Percentiles rank a stretch among this genome's conserved stretches.
Conservation (phyloP, 2,329 filamentous ascomycete genomes). For the Diaporthe helianthi region DNA sequence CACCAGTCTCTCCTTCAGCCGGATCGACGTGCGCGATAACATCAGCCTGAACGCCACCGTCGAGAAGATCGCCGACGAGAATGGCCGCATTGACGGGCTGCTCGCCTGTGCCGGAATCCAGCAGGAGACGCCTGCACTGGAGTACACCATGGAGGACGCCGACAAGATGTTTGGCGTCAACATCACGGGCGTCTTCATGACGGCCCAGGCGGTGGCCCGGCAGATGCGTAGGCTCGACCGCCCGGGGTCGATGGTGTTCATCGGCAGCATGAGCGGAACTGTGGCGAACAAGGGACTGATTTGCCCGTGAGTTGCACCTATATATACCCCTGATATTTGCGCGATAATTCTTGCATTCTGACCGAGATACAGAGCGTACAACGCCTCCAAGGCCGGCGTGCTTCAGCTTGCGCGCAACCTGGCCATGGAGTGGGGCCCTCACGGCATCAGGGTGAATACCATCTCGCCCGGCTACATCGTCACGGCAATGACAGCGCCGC, state of each 20-base stretch:
- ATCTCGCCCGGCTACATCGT: slow-evolving; percentile 82
- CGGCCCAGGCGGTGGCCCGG: slow-evolving; percentile 84
- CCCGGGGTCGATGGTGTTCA: slow-evolving; percentile 69
- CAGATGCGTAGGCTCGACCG: slow-evolving; percentile 70
- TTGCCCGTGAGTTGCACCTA: slow-evolving; percentile 60
- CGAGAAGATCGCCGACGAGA: slow-evolving; percentile 69
- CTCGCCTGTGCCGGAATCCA: slow-evolving; percentile 76
- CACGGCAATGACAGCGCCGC: slow-evolving; percentile 81
- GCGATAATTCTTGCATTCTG: background rate
- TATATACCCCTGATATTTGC: background rate
- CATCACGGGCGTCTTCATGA: slow-evolving; percentile 85
- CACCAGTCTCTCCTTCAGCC: slow-evolving; percentile 75
- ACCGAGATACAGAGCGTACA: slow-evolving; percentile 65
- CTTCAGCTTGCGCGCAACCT: slow-evolving; percentile 75
- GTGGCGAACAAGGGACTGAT: slow-evolving; percentile 69
- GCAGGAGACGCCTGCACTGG: slow-evolving; percentile 82
- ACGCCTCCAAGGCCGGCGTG: slow-evolving; percentile 77
- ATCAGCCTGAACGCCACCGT: slow-evolving; percentile 71
- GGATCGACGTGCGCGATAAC: slow-evolving; percentile 81
- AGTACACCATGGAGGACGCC: slow-evolving; percentile 78
- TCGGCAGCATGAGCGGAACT: slow-evolving; percentile 74
- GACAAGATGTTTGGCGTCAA: slow-evolving; percentile 85
- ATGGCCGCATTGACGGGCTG: slow-evolving; percentile 80
- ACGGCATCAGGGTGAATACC: slow-evolving; percentile 81
- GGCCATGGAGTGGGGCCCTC: slow-evolving; percentile 74